Conservation (phyloP, 2,329 filamentous ascomycete species). For the Piedraia hortae region DNA sequence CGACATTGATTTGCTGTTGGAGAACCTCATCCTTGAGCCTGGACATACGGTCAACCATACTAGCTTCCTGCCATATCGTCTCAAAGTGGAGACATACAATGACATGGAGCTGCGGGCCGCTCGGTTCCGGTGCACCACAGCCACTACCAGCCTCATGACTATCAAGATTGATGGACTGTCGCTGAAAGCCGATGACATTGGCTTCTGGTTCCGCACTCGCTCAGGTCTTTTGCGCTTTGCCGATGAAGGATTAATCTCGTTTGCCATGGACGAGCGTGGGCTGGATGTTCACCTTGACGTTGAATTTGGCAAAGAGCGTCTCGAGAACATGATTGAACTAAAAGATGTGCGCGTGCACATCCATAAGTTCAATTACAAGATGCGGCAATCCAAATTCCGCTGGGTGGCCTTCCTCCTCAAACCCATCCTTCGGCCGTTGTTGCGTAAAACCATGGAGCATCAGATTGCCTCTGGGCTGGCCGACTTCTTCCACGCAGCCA, state of each 20-base stretch:
- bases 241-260: conserved; percentile 64
- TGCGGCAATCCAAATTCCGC: conserved; percentile 47
- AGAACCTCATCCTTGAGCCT: conserved; percentile 76
- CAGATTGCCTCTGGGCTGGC: conserved; percentile 47
- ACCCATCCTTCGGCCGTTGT: conserved; percentile 52
- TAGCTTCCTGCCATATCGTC: conserved; percentile 66
- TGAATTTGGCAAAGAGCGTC: conserved; percentile 47
- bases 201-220: conserved; percentile 67
- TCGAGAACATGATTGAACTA: conserved; percentile 61
- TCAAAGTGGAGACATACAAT: conserved; percentile 61
- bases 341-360: conserved; percentile 51
- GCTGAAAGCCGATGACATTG: conserved; percentile 59
- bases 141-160: conserved; percentile 37
- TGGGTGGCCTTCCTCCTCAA: conserved; percentile 63
- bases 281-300: conserved; percentile 68
- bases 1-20: conserved; percentile 57
- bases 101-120: conserved; percentile 66
- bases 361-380: conserved; percentile 59
- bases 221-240: conserved; percentile 45
- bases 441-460: conserved; percentile 53
- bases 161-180: conserved; percentile 63
- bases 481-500: conserved; percentile 41
- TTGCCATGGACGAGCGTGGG: conserved; percentile 62
- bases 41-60: conserved; percentile 59
- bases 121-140: conserved; percentile 40